Base-by-base conservation (phyloP, 208 protist species). In the Angomonas deanei region DNA sequence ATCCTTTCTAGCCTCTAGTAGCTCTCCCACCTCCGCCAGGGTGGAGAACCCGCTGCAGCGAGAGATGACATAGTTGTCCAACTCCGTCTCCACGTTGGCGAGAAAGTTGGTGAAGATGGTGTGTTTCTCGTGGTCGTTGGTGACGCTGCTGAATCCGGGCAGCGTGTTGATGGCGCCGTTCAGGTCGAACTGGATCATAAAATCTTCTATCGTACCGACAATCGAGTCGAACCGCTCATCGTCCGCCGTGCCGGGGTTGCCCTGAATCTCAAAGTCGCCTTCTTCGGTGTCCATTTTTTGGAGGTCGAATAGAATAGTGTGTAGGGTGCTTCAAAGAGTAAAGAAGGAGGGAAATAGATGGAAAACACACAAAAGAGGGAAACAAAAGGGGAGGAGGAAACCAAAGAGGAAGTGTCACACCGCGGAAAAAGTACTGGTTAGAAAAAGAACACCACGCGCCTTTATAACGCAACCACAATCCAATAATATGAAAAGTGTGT, bases 191-290 rank as follows among this genome's bases (percentile, higher is more conserved):
- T 60, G 65, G 21, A 91, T 76, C 85, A 94, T 94, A 42, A 94
- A 94, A 46, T 91, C 81, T 54, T 94, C 88, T 58, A 94, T 89
- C 10, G 75, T 64, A 19, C 88, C 88, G 0, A 94, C 83, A 19
- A 94, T 31, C 0, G 74, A 56, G 58, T 94, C 88, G 63, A 92
- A 88, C 26, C 70, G 61, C 2, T 53, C 72, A 49, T 94, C 88
- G 39, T 92, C 85, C 0, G 76, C 31, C 3, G 59, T 85, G 50
- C 81, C 79, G 52, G 68, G 62, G 33, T 73, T 64, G 1, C 85
- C 88, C 33, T 68, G 77, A 46, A 92, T 79, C 31, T 82, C 39
- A 54, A 92, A 92, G 6, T 92, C 85, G 6, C 79, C 85, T 0
- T 94, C 85, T 33, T 92, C 84, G 3, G 81, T 88, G 61, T 88